Base-by-base conservation (phyloP, 2,329 filamentous ascomycete species). In the Ceratocystiopsis sp. region DNA sequence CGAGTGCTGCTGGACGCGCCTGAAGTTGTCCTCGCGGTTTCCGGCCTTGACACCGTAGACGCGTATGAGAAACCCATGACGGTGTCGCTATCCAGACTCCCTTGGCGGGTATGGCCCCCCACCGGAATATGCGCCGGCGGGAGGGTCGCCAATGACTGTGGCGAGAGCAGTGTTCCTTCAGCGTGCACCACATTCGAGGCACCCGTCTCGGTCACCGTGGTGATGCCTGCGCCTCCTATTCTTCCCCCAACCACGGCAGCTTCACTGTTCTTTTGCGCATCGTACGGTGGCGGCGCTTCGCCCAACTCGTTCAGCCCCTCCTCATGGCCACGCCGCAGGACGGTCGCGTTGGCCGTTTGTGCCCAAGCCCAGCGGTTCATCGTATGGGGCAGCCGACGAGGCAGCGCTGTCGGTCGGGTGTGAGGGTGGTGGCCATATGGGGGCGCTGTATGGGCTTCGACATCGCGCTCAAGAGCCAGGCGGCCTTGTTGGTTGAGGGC, bases 241-340 rank as follows among this genome's bases (percentile, higher is more conserved):
- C 32, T 16, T 10, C 18, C 19, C 10, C 35, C 17, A n/a, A 8
- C 19, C 17, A 21, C 14, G 34, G 12, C 4, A 9, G 12, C 11
- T 25, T 37, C 21, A 11, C 4, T 29, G 25, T 29, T 29, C 25
- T 37, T 37, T 12, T 38, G 41, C 19, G 21, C 18, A 6, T 48
- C 48, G 43, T 55, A 55, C 5, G 53, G 52, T 42, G 53, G 53
- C 35, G 53, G 53, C 10, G 53, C 51, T 46, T 54, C 52, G 35
- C 53, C 53, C 2, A 51, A 46, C 47, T 54, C 53, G 40, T 54
- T 50, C 15, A 54, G 49, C 7, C 53, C 53, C 35, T 54, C 53
- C n/a, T 46, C 41, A 6, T 39, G 25, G 25, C 25, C 25, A 10
- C 25, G 25, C n/a, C 41, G 41, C 18, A 21, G 7, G 7, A 21